Conservation (phyloP, 768 basidiomycete species). For the Candolleomyces efflorescens region DNA sequence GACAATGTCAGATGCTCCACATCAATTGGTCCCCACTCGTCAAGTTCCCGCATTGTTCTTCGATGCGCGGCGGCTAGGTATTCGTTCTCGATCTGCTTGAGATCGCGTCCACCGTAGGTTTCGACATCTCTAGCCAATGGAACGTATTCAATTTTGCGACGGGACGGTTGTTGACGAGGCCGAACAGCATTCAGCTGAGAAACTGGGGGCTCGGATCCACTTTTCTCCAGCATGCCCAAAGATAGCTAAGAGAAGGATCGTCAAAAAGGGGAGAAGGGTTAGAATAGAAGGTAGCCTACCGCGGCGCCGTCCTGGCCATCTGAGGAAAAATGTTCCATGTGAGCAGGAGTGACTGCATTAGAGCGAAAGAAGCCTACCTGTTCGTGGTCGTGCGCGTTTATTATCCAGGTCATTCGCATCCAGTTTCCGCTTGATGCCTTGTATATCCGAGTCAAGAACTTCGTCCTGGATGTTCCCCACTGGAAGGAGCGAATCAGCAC, state of each 20-base stretch:
- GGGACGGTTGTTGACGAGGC: conserved; percentile 47
- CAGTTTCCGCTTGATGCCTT: conserved; percentile 69
- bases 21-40: conserved; percentile 87
- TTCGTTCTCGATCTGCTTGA: conserved; percentile 63
- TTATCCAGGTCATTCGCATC: conserved; percentile 60
- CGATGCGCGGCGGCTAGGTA: conserved; percentile 43
- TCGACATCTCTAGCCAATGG: conserved; percentile 75
- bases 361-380: conserved; percentile 41
- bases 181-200: conserved; percentile 28
- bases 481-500: conserved; percentile 1
- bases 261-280: conserved; percentile 2
- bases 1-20: conserved; percentile 94
- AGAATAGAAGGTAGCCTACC: conserved; percentile 30
- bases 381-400: conserved; percentile 72
- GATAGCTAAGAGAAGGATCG: conserved; percentile 20
- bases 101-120: conserved; percentile 78
- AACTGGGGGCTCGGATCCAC: conserved; percentile 18
- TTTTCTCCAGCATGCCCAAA: conserved; percentile 21
- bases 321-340: conserved; percentile 13
- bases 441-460: conserved; percentile 55
- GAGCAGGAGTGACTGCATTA: not conserved
- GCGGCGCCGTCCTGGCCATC: conserved; percentile 44
- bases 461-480: conserved; percentile 26
- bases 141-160: conserved; percentile 85
- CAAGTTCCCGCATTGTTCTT: conserved; percentile 63